Evolutionary conservation across 805 yeast species (phyloP).

Genomic region (Candida ascalaphidarum): DNA sequence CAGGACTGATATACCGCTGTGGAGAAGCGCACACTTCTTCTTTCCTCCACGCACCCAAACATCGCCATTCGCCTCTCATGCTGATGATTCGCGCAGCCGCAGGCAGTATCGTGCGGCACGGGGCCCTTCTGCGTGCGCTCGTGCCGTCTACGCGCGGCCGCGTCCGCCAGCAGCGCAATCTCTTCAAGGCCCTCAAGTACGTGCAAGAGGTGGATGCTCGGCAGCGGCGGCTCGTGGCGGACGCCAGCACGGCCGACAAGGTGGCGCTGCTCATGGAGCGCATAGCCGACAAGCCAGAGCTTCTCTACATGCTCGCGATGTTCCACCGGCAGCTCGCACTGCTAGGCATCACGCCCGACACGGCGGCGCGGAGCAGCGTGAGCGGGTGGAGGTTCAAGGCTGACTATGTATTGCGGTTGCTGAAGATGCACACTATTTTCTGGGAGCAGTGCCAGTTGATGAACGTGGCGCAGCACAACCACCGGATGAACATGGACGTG

Average conservation of each 20-base stretch:
- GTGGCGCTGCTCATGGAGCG: slow-evolving; percentile 13
- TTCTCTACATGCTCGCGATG: slow-evolving; percentile 18
- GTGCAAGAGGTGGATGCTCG: slow-evolving; percentile 19
- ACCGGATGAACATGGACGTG: slow-evolving; percentile 15
- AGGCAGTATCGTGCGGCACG: too few species aligned
- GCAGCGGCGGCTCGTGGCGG: slow-evolving; percentile 10
- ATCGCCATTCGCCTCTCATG: too few species aligned
- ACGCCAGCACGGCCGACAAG: slow-evolving; percentile 12
- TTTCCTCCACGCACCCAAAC: too few species aligned
- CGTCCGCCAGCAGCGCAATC: too few species aligned
- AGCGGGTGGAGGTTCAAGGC: slow-evolving; percentile 10
- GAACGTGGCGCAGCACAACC: slow-evolving; percentile 22
- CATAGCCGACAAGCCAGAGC: slow-evolving; percentile 18
- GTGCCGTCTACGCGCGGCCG: too few species aligned
- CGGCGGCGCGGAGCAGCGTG: slow-evolving; percentile 3
- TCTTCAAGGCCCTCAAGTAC: slow-evolving; percentile 15
- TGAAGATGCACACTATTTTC: slow-evolving; percentile 21
- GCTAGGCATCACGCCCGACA: slow-evolving; percentile 15
- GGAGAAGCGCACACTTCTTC: too few species aligned
- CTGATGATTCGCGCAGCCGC: too few species aligned
- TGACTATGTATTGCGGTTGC: slow-evolving; percentile 14
- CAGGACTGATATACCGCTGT: too few species aligned
- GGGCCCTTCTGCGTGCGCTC: too few species aligned
- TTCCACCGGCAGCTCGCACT: slow-evolving; percentile 23
- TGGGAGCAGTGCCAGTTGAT: slow-evolving; percentile 26